Conservation (phyloP, 768 basidiomycete species). For the Naganishia friedmannii region DNA sequence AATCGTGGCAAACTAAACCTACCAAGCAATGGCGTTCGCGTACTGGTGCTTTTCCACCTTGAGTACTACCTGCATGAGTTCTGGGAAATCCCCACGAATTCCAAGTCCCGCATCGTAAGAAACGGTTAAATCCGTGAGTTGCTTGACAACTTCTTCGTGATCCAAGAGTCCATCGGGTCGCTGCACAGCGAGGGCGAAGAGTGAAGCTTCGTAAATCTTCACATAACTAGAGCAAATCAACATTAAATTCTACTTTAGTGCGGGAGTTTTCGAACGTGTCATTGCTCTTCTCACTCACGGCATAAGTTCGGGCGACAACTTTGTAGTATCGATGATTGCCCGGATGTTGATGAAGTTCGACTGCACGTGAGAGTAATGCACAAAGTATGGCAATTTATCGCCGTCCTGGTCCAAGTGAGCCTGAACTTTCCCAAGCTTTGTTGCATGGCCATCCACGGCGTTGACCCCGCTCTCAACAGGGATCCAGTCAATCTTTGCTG, state of each 20-base stretch:
- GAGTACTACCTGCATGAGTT: slow-evolving; percentile 70
- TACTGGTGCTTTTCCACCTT: slow-evolving; percentile 81
- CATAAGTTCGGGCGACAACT: slow-evolving; percentile 69
- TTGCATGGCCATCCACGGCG: slow-evolving; percentile 35
- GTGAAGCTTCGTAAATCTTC: slow-evolving; percentile 71
- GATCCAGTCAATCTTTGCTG: slow-evolving; percentile 84
- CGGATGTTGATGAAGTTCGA: slow-evolving; percentile 87
- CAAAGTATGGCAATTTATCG: slow-evolving; percentile 72
- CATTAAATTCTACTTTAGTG: background rate
- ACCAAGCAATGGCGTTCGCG: slow-evolving; percentile 77
- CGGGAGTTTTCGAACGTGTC: background rate
- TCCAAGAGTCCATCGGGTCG: slow-evolving; percentile 66
- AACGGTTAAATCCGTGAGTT: slow-evolving; percentile 83
- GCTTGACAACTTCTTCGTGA: slow-evolving; percentile 87
- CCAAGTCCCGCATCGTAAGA: slow-evolving; percentile 74
- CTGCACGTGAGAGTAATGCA: slow-evolving; percentile 91
- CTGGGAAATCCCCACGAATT: slow-evolving; percentile 63
- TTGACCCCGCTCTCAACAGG: slow-evolving; percentile 60
- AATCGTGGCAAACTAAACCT: background rate
- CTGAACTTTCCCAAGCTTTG: slow-evolving; percentile 55
- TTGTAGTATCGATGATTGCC: slow-evolving; percentile 71
- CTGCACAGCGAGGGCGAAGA: slow-evolving; percentile 83
- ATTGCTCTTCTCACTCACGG: slow-evolving; percentile 58
- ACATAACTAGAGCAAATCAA: slow-evolving; percentile 61
- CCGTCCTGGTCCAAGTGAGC: slow-evolving; percentile 69